These are phyloP conservation scores for Phytophthora meadii DNA, from an alignment of 352 stramenopile species.

Conservation along the genomic window DNA sequence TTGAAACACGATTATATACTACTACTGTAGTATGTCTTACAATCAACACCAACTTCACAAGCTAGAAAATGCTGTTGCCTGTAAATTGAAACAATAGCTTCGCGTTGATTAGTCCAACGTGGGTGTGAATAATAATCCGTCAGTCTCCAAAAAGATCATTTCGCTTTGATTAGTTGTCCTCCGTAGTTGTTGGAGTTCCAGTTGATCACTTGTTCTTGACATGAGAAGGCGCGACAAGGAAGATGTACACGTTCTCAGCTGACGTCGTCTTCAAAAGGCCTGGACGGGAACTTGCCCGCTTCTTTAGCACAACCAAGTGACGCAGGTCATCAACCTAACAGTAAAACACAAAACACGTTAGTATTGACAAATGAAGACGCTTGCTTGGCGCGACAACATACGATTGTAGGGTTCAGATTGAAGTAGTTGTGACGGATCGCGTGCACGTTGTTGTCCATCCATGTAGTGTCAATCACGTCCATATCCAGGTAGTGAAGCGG, in stretches of 20 bases:
- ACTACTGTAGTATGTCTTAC: no score
- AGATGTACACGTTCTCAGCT: slow-evolving; percentile 81
- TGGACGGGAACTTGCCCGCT: slow-evolving; percentile 53
- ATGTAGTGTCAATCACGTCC: slow-evolving; percentile 90
- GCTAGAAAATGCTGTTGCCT: no score
- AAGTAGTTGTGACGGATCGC: slow-evolving; percentile 88
- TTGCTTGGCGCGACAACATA: slow-evolving; percentile 29
- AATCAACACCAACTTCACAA: no score
- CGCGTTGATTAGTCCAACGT: no score
- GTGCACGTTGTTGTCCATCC: slow-evolving; percentile 89
- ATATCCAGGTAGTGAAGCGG: slow-evolving; percentile 71
- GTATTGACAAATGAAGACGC: background rate
- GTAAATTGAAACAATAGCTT: no score
- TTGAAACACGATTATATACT: no score
- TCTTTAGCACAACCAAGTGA: slow-evolving; percentile 65
- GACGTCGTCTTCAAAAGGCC: slow-evolving; percentile 64
- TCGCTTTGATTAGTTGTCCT: background rate
- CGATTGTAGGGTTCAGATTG: slow-evolving; percentile 85
- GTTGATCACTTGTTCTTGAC: slow-evolving; percentile 69
- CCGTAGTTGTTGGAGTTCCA: background rate
- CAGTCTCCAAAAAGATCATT: background rate
- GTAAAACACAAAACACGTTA: slow-evolving; percentile 6
- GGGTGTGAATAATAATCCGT: no score
- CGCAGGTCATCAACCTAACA: slow-evolving; percentile 63
- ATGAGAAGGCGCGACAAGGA: slow-evolving; percentile 69